These are phyloP conservation scores for Pseudozyma flocculosa DNA, from an alignment of 1,284 basidiomycete genomes.

Conservation along the genomic window DNA sequence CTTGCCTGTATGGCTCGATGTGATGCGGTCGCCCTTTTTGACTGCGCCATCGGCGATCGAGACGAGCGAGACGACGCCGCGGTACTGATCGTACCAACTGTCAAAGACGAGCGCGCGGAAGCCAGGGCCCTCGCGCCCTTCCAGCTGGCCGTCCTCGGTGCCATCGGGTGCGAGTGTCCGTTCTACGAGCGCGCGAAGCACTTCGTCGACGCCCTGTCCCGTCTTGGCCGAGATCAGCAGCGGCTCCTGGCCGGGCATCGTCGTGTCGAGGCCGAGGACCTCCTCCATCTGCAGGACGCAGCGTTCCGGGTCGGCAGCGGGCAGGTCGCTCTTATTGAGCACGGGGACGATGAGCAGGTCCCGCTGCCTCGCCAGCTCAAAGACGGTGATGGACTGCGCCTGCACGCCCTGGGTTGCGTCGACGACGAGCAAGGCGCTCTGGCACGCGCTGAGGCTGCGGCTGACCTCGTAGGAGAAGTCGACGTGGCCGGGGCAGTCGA, in stretches of 20 bases:
- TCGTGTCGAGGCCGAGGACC: slow-evolving; percentile 65
- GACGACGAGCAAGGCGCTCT: slow-evolving; percentile 85
- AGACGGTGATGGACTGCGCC: slow-evolving; percentile 94
- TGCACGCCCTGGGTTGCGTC: slow-evolving; percentile 97
- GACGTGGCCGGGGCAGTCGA: slow-evolving; percentile 76
- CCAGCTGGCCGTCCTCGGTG: slow-evolving; percentile 28
- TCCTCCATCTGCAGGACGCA: slow-evolving; percentile 40
- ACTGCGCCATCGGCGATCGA: slow-evolving; percentile 68
- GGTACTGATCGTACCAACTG: slow-evolving; percentile 86
- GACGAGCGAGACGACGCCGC: slow-evolving; percentile 91
- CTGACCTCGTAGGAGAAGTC: slow-evolving; percentile 76
- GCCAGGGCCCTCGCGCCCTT: slow-evolving; percentile 35
- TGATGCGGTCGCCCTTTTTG: slow-evolving; percentile 67
- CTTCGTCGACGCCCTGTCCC: slow-evolving; percentile 73
- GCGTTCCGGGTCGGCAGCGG: slow-evolving; percentile 36
- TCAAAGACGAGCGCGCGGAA: slow-evolving; percentile 86
- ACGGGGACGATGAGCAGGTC: slow-evolving; percentile 85
- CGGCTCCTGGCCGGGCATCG: slow-evolving; percentile 30
- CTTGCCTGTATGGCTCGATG: slow-evolving; percentile 80
- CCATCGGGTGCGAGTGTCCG: slow-evolving; percentile 58
- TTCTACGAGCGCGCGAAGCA: slow-evolving; percentile 81
- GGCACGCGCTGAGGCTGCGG: slow-evolving; percentile 85
- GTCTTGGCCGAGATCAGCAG: slow-evolving; percentile 76
- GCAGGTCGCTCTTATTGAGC: slow-evolving; percentile 76
- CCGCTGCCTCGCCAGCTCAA: slow-evolving; percentile 73